Evolutionary conservation across 2,329 filamentous ascomycete species (phyloP), one percentile per base, ranked within the genome.

Genomic region (Penicillium oxalicum): DNA sequence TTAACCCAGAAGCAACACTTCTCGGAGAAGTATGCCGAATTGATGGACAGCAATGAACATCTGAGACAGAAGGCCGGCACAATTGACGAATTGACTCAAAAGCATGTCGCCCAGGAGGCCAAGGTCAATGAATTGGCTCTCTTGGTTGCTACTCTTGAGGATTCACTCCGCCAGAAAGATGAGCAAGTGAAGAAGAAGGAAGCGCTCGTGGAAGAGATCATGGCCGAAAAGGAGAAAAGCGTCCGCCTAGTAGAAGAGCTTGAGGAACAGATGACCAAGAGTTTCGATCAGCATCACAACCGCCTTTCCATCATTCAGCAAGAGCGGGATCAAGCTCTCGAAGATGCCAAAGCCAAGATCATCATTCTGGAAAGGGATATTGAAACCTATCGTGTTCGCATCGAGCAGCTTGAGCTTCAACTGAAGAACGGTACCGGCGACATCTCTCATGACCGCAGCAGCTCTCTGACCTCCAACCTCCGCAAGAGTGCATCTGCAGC

Each of bases 281-380:
- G 93, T 72, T 98, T 90, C 70, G 93, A 98, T 63, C 88, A 95
- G 66, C 90, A 91, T 51, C 88, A 96, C 68, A 95, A 95, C 72
- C 84, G 91, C 46, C 74, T 97, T 45, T 96, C 91, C 45, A 84
- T 87, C 41, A 76, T 91, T 42, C 85, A 90, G 63, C 81, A 82
- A 13, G 87, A 91, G 69, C 84, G 86, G 41, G 81, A 84, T 52
- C 77, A 78, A 45, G 84, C 91, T 60, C 71, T 95, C 34, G 88
- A 95, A 53, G 89, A 96, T 57, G 86, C 86, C 8, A 86, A 85
- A 55, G 73, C 79, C 27, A 81, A 81, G 40, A 82, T 81, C 55
- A 67, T 70, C 35, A 78, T 76, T 59, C 77, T 86, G 28, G 83
- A 89, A 67, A 70, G 76, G 2, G 87, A 91, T 57, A 74, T 91